phyloP scores from a whole-genome alignment of 2,329 filamentous ascomycete genomes.

The Talaromyces rugulosus region DNA sequence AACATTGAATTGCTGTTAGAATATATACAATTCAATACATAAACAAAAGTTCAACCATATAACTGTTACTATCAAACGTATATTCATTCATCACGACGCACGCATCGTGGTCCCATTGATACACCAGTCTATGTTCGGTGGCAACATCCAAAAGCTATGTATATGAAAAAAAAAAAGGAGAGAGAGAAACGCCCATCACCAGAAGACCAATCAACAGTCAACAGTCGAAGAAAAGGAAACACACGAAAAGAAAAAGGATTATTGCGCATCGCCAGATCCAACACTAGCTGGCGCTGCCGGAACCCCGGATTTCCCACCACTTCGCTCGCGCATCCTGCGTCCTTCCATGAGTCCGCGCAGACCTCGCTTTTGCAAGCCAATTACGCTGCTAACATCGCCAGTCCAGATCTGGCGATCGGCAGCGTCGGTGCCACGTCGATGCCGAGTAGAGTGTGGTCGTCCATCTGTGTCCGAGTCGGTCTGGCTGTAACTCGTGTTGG shows the following conservation, averaged over 20 bases:
- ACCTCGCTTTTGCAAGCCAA: slow-evolving; percentile 91
- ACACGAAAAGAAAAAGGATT: background rate
- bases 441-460: slow-evolving; percentile 27
- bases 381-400: slow-evolving; percentile 72
- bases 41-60: background rate
- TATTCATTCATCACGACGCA: background rate
- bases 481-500: slow-evolving; percentile 34
- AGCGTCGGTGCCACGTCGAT: slow-evolving; percentile 35
- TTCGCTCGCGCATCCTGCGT: slow-evolving; percentile 73
- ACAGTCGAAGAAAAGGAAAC: background rate
- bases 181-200: background rate
- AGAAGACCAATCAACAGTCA: background rate
- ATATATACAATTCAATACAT: background rate
- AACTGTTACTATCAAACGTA: background rate
- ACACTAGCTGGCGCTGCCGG: slow-evolving; percentile 1
- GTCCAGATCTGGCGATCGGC: slow-evolving; percentile 66
- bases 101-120: background rate
- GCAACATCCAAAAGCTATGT: background rate
- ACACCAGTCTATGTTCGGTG: background rate
- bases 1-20: background rate
- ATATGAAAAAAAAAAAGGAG: background rate
- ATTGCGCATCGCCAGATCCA: background rate
- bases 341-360: slow-evolving; percentile 93
- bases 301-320: slow-evolving; percentile 19
- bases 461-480: slow-evolving; percentile 32